These are phyloP conservation scores for Malus orientalis DNA, from an alignment of 306 rosid species.

Conservation along the genomic window DNA sequence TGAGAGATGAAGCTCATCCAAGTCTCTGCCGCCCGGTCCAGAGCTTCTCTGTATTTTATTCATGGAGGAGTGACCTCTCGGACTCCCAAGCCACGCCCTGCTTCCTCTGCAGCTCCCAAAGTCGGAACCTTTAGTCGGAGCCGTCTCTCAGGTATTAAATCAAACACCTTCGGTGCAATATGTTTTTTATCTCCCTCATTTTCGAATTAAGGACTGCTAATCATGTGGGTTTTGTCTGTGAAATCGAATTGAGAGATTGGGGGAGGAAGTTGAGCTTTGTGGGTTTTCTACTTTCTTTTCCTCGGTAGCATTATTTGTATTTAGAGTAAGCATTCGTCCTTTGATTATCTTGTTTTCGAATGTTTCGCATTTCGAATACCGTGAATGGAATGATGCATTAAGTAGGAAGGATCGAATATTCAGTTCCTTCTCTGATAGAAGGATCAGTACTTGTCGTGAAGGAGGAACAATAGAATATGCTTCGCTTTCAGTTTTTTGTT, in stretches of 20 bases:
- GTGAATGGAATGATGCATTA: background rate
- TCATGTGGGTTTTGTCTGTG: background rate
- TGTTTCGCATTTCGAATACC: background rate
- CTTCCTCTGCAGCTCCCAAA: conserved; percentile 3
- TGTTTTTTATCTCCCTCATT: background rate
- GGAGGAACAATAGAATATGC: background rate
- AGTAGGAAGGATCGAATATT: background rate
- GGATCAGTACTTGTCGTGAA: background rate
- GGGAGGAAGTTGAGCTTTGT: background rate
- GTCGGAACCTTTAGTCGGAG: conserved; percentile 11
- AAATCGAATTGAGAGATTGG: background rate
- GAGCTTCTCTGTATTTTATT: conserved; percentile 16
- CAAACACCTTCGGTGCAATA: background rate
- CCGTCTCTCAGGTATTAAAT: conserved; percentile 26
- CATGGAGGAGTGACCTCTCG: conserved; percentile 13
- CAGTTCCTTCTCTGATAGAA: background rate
- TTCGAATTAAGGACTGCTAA: background rate
- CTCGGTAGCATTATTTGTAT: background rate
- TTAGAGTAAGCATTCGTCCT: background rate
- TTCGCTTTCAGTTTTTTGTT: background rate
- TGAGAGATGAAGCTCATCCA: conserved; percentile 18
- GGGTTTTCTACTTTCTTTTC: background rate
- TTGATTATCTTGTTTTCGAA: background rate
- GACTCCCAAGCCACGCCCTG: background rate
- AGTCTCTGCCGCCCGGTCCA: conserved; percentile 6